Evolutionary conservation across 306 rosid species (phyloP).

Genomic region (Lagenaria siceraria): DNA sequence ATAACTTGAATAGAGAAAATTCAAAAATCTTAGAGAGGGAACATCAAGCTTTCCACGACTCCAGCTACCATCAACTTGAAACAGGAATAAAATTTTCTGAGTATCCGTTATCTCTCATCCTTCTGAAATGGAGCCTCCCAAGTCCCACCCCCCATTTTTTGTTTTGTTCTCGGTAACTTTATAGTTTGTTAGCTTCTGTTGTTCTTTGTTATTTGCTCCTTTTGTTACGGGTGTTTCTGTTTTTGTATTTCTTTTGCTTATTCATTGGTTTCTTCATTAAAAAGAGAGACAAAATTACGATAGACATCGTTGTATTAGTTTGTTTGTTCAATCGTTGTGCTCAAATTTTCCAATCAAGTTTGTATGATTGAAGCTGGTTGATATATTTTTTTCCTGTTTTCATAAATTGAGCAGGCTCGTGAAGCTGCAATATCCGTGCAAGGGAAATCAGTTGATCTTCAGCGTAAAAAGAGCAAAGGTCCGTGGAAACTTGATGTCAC

Average conservation of each 20-base stretch:
- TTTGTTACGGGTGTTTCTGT: not conserved
- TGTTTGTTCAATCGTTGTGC: not conserved
- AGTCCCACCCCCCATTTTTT: not conserved
- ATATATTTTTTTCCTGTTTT: not conserved
- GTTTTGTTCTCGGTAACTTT: not conserved
- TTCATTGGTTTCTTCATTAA: not conserved
- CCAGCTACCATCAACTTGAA: too few relatives aligned
- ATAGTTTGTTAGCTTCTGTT: not conserved
- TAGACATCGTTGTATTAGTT: not conserved
- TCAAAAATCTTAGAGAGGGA: too few relatives aligned
- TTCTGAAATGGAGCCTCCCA: not conserved
- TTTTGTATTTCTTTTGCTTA: not conserved
- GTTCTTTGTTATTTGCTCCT: not conserved
- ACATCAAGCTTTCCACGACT: too few relatives aligned
- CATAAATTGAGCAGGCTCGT: constrained; percentile 55
- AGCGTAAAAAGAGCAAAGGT: constrained; percentile 97
- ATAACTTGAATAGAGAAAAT: too few relatives aligned
- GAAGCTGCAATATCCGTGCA: constrained; percentile 83
- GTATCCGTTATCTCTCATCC: not conserved
- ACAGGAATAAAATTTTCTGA: not conserved
- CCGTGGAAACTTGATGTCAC: constrained; percentile 11
- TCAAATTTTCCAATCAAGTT: not conserved
- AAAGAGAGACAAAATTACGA: not conserved
- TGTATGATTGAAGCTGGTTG: not conserved
- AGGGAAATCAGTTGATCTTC: constrained; percentile 83